These are phyloP conservation scores for Talaromyces funiculosus DNA, from an alignment of 2,329 filamentous ascomycete genomes.

Conservation along the genomic window DNA sequence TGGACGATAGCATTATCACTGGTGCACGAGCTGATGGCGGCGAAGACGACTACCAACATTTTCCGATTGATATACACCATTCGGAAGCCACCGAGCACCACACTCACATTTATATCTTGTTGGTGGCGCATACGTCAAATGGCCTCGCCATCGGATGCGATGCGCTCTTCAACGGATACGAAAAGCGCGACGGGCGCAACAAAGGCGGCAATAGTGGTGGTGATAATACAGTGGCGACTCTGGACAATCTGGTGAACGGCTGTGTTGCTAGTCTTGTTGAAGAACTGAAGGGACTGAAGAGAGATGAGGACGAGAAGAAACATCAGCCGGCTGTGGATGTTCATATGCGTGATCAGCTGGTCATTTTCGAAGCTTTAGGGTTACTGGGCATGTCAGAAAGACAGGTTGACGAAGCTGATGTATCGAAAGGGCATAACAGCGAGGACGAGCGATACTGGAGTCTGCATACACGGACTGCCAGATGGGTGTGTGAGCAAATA, in stretches of 20 bases:
- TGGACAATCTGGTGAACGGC: conserved; percentile 36
- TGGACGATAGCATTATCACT: conserved; percentile 13
- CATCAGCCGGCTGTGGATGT: conserved; percentile 47
- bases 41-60: background rate
- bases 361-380: conserved; percentile 55
- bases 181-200: conserved; percentile 8
- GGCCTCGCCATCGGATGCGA: conserved; percentile 49
- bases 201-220: background rate
- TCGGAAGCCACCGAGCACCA: conserved; percentile 42
- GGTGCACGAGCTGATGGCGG: background rate
- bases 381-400: conserved; percentile 19
- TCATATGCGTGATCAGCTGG: conserved; percentile 53
- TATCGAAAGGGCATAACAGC: background rate
- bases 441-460: conserved; percentile 31
- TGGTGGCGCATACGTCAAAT: conserved; percentile 48
- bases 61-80: conserved; percentile 25
- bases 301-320: background rate
- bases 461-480: conserved; percentile 40
- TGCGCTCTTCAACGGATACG: conserved; percentile 39
- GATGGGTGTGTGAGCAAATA: conserved; percentile 41
- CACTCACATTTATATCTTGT: conserved; percentile 49
- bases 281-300: conserved; percentile 35
- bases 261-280: conserved; percentile 42
- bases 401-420: conserved; percentile 2
- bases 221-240: conserved; percentile 21